Evolutionary conservation across 441 rosid species (phyloP), one percentile per base, ranked within the genome.

Genomic region (Pelargonium australe): DNA sequence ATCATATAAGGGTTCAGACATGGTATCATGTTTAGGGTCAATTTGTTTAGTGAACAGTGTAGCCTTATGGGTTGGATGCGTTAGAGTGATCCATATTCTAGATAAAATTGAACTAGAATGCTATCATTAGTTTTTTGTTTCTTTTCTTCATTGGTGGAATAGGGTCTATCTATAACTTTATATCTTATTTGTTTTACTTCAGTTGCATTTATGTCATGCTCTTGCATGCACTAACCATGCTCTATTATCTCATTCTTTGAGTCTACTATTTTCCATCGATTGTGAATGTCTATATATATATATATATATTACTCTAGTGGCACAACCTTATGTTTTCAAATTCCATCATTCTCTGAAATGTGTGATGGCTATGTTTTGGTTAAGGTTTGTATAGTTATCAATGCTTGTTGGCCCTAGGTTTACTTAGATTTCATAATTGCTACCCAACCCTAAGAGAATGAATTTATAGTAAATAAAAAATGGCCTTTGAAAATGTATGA

Each of bases 351-450:
- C 37, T 20, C 64, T 31, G 25, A 58, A 41, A 19, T 16, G 28
- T 17, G 23, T 19, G 63, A 58, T 58, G 13, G n/a, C 5, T 20
- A 25, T 61, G 64, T 62, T 25, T 62, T 11, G 41, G 14, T 31
- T 4, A 58, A 58, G 62, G 28, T 5, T 55, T 55, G 25, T 17
- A 5, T 14, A 10, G n/a, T 25, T 61, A 11, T 61, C 64, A 61
- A 61, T 61, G 64, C 28, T 61, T 31, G 7, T 62, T 28, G 14
- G 41, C 43, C 17, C 17, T n/a, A 28, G 65, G 65, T 63, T 63
- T 63, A 63, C 65, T 31, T 31, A 31, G 17, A 31, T 8, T 28
- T 63, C 4, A 31, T 28, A 31, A 28, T 7, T n/a, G 65, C 37
- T 19, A 63, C 11, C 11, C 45, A 41, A 63, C 37, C 65, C 43